Evolutionary conservation across 441 rosid genomes (phyloP).

Genomic region (Aleurites moluccanus): DNA sequence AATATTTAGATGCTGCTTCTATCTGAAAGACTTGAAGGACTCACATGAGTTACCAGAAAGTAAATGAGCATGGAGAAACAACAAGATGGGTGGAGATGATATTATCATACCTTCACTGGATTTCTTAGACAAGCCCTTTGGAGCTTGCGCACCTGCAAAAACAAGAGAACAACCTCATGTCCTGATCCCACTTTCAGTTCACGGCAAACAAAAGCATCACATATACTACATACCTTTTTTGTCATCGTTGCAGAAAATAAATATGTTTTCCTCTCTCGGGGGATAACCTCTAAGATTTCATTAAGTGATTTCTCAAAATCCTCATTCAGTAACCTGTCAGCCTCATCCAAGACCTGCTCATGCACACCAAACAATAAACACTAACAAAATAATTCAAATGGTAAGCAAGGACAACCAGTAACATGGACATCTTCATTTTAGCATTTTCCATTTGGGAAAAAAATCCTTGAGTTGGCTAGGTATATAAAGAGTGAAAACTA

Average conservation of each 20-base stretch:
- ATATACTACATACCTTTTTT: conserved; percentile 57
- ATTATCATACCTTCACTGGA: conserved; percentile 77
- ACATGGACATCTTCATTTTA: neutral
- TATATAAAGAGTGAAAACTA: neutral
- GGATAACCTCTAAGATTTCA: conserved; percentile 71
- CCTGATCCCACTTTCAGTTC: neutral
- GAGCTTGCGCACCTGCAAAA: conserved; percentile 76
- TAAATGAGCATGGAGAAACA: neutral
- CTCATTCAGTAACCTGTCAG: conserved; percentile 90
- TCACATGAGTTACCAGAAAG: conserved; percentile 13
- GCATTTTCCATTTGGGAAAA: neutral
- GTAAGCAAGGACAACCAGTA: conserved; percentile 1
- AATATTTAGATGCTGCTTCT: conserved; percentile 90
- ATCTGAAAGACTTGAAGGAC: conserved; percentile 47
- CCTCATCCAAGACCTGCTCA: conserved; percentile 92
- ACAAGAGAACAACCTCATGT: conserved; percentile 19
- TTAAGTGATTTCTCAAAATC: conserved; percentile 94
- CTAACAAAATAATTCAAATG: conserved; percentile 1
- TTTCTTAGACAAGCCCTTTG: conserved; percentile 89
- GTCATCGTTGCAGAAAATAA: conserved; percentile 99
- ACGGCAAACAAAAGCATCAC: neutral
- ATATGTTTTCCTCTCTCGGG: conserved; percentile 67
- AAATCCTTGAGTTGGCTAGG: neutral
- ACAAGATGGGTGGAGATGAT: conserved; percentile 6
- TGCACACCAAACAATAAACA: conserved; percentile 6